Percentiles rank a stretch among this genome's conserved stretches.
These are phyloP conservation scores for Stemphylium beticola DNA, from an alignment of 2,329 filamentous ascomycete genomes.

Conservation along the genomic window DNA sequence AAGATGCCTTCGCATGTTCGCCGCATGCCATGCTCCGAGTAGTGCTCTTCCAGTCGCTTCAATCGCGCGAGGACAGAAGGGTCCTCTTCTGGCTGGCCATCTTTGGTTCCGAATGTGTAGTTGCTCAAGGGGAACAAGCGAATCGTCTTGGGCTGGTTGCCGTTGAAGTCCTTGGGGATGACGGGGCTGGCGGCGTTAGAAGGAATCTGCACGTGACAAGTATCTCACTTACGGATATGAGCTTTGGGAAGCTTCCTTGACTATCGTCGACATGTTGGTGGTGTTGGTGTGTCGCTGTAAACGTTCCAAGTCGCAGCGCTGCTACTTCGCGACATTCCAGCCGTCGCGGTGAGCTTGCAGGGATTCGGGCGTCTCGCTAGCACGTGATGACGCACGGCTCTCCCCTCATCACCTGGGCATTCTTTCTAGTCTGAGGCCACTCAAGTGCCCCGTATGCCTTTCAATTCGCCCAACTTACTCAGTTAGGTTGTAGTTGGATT, in stretches of 20 bases:
- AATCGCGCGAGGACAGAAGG: conserved; percentile 91
- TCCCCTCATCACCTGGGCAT: not conserved
- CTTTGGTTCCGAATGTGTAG: conserved; percentile 98
- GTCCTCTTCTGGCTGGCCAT: conserved; percentile 97
- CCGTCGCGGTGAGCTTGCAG: conserved; percentile 16
- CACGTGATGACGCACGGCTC: conserved; percentile 12
- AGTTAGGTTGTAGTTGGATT: not conserved
- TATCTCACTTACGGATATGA: conserved; percentile 64
- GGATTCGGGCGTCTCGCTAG: conserved; percentile 12
- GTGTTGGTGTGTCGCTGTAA: conserved; percentile 12
- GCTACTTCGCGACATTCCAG: conserved; percentile 20
- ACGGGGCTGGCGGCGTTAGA: conserved; percentile 62
- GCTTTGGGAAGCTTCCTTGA: conserved; percentile 76
- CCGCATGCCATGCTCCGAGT: conserved; percentile 89
- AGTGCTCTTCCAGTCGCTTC: conserved; percentile 95
- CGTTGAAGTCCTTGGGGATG: conserved; percentile 82
- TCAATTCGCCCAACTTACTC: not conserved
- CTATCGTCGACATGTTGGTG: conserved; percentile 78
- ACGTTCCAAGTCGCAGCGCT: conserved; percentile 6
- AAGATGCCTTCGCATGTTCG: conserved; percentile 96
- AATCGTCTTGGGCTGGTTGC: conserved; percentile 87
- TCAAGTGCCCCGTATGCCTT: not conserved
- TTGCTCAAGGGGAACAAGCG: conserved; percentile 94
- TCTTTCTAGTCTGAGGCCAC: not conserved
- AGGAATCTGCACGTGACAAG: too few species aligned